Conservation (phyloP, 2,329 filamentous ascomycete species). For the Tolypocladium tropicale region DNA sequence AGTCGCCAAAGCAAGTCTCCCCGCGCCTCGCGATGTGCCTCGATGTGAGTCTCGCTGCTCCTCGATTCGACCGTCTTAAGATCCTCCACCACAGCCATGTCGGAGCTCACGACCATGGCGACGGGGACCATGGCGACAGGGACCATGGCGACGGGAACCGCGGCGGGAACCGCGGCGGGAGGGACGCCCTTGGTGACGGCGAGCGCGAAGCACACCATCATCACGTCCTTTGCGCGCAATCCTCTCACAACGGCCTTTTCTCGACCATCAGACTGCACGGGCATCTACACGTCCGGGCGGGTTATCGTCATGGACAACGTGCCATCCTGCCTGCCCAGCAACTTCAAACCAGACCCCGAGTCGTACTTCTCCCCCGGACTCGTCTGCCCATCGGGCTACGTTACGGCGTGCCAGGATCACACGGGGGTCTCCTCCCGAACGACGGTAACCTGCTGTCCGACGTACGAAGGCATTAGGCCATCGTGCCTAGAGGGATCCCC, state of each 20-base stretch:
- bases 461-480: slow-evolving; percentile 13
- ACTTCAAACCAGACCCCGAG: slow-evolving; percentile 14
- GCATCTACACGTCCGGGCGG: slow-evolving; percentile 6
- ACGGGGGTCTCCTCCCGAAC: slow-evolving; percentile 14
- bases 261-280: slow-evolving; percentile 10
- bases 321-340: slow-evolving; percentile 16
- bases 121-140: too few species aligned
- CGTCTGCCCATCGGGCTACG: slow-evolving; percentile 19
- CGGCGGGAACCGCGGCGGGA: neutral
- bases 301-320: slow-evolving; percentile 19
- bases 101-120: too few species aligned
- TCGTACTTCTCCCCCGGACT: slow-evolving; percentile 20
- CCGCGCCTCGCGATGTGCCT: too few species aligned
- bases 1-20: too few species aligned
- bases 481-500: slow-evolving; percentile 15
- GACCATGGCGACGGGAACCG: too few species aligned
- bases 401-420: slow-evolving; percentile 16
- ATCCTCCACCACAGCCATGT: too few species aligned
- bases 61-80: too few species aligned
- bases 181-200: neutral
- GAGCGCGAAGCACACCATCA: slow-evolving; percentile 2
- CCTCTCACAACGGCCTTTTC: slow-evolving; percentile 17
- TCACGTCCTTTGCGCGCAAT: slow-evolving; percentile 11
- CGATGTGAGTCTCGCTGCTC: too few species aligned
- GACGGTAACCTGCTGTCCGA: slow-evolving; percentile 25